Evolutionary conservation across 1,139 yeast species (phyloP).

Genomic region (Pichia sp.): DNA sequence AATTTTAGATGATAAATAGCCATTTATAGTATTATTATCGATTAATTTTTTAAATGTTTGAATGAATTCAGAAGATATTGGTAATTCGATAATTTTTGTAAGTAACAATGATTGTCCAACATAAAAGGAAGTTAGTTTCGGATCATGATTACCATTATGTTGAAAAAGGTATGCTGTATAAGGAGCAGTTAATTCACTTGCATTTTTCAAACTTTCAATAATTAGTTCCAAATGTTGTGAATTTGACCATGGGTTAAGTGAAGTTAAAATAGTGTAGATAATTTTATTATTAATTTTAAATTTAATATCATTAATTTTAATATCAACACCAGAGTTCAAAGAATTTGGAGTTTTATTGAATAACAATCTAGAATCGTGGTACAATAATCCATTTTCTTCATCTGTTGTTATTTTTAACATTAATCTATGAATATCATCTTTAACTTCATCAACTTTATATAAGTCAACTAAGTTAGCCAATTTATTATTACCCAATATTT

Average conservation of each 20-base stretch:
- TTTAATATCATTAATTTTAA: conserved; percentile 34
- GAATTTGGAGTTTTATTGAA: conserved; percentile 13
- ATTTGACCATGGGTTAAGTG: conserved; percentile 79
- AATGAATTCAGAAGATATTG: conserved; percentile 38
- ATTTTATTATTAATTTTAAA: conserved; percentile 63
- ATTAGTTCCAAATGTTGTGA: conserved; percentile 53
- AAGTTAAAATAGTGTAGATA: conserved; percentile 53
- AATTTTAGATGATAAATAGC: conserved; percentile 17
- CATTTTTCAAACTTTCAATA: conserved; percentile 41
- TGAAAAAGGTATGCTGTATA: conserved; percentile 54
- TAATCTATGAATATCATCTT: conserved; percentile 39
- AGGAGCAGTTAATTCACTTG: conserved; percentile 71
- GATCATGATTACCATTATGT: conserved; percentile 30
- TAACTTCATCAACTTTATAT: conserved; percentile 34
- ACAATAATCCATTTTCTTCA: conserved; percentile 53
- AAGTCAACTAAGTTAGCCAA: conserved; percentile 52
- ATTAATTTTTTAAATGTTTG: conserved; percentile 8
- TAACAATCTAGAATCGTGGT: conserved; percentile 57
- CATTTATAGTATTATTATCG: conserved; percentile 4
- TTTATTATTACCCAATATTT: conserved; percentile 73
- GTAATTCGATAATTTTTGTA: conserved; percentile 49
- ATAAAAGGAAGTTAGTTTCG: conserved; percentile 63
- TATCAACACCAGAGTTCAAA: conserved; percentile 27
- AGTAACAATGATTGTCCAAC: conserved; percentile 63
- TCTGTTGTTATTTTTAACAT: conserved; percentile 47